Evolutionary conservation across 306 rosid species (phyloP).

Genomic region (Prunus dulcis): DNA sequence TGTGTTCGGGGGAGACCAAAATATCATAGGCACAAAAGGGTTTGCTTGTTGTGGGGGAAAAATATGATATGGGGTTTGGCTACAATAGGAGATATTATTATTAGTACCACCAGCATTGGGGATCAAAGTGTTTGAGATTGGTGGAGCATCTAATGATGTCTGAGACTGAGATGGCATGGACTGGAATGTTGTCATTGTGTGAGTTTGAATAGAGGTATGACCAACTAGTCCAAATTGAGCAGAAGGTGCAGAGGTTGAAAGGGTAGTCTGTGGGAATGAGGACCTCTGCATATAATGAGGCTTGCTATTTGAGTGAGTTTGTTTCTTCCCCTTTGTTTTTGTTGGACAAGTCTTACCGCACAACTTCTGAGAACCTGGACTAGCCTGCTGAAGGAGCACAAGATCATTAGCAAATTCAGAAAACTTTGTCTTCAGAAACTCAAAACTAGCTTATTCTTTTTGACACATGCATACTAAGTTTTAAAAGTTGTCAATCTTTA

Average conservation of each 20-base stretch:
- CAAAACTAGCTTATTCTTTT: not conserved
- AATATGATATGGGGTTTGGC: conserved; percentile 36
- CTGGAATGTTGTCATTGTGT: conserved; percentile 45
- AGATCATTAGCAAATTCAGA: conserved; percentile 16
- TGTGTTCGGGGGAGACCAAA: conserved; percentile 76
- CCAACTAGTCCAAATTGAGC: conserved; percentile 49
- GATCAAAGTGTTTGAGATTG: conserved; percentile 29
- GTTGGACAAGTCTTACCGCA: conserved; percentile 28
- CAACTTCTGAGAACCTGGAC: conserved; percentile 34
- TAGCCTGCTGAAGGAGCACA: conserved; percentile 36
- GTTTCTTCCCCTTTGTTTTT: conserved; percentile 56
- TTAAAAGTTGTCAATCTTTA: not conserved
- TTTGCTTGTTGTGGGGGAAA: conserved; percentile 48
- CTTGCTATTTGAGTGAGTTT: conserved; percentile 25
- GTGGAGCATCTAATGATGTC: conserved; percentile 29
- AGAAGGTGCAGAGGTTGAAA: conserved; percentile 30
- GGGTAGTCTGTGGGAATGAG: conserved; percentile 20
- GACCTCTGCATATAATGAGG: conserved; percentile 25
- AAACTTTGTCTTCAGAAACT: not conserved
- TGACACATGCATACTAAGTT: not conserved
- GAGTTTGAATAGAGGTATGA: conserved; percentile 40
- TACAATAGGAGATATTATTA: conserved; percentile 24
- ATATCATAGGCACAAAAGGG: conserved; percentile 62
- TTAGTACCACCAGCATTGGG: conserved; percentile 21
- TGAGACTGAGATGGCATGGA: conserved; percentile 43